Percentiles rank a stretch among this genome's conserved stretches.
phyloP scores from a whole-genome alignment of 2,329 filamentous ascomycete species.

The Colletotrichum sp. region DNA sequence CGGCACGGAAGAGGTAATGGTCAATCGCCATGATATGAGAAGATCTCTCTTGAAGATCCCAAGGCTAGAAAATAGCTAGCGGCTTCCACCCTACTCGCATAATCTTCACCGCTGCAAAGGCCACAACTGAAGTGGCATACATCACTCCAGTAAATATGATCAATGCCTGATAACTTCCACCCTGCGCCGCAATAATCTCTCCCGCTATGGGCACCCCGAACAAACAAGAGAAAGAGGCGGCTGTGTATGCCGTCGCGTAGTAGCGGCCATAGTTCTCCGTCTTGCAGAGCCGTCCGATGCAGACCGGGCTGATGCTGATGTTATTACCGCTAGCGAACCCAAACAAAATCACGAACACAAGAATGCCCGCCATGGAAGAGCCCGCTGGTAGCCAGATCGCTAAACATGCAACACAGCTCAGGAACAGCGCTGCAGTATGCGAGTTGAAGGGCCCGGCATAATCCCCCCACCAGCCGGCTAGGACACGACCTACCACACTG shows the following conservation, averaged over 20 bases:
- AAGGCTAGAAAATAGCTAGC: background rate
- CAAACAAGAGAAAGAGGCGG: constrained; percentile 77
- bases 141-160: constrained; percentile 70
- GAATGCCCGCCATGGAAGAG: constrained; percentile 63
- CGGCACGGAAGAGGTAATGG: too few relatives aligned
- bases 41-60: too few relatives aligned
- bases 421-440: constrained; percentile 71
- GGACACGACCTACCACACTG: constrained; percentile 77
- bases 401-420: constrained; percentile 68
- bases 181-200: constrained; percentile 60
- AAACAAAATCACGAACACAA: constrained; percentile 78
- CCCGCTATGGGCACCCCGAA: constrained; percentile 76
- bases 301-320: constrained; percentile 83
- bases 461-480: constrained; percentile 82
- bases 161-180: constrained; percentile 67
- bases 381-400: constrained; percentile 79
- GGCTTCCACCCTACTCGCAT: constrained; percentile 18
- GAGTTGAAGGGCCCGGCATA: constrained; percentile 83
- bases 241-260: constrained; percentile 83
- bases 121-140: constrained; percentile 60
- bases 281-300: constrained; percentile 80
- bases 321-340: constrained; percentile 83
- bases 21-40: too few relatives aligned
- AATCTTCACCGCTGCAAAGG: constrained; percentile 66
- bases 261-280: constrained; percentile 85